Evolutionary conservation across 192 early-diverging fungal genomes (phyloP).

Genomic region (Backusella luteola): DNA sequence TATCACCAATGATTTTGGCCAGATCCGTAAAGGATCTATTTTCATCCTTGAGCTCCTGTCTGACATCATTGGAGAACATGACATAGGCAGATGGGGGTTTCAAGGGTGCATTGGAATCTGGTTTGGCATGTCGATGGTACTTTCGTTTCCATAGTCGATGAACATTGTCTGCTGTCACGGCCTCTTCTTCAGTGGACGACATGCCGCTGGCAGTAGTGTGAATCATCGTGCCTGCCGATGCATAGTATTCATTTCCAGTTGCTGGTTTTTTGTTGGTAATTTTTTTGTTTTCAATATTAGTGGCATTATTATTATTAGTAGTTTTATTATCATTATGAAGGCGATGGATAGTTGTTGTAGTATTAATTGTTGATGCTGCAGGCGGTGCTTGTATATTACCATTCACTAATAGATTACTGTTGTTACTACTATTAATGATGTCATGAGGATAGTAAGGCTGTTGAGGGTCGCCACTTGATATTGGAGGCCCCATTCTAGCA

Average conservation of each 20-base stretch:
- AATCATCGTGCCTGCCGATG: constrained; percentile 21
- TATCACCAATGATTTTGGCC: constrained; percentile 45
- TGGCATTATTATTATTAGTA: background rate
- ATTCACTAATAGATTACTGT: background rate
- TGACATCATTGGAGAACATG: constrained; percentile 45
- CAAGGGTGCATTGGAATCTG: constrained; percentile 43
- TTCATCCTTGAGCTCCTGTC: constrained; percentile 35
- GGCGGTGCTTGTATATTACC: background rate
- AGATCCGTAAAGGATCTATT: constrained; percentile 43
- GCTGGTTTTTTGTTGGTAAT: background rate
- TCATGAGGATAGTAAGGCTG: background rate
- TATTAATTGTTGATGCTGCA: background rate
- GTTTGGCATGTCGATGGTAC: constrained; percentile 48
- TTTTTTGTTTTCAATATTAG: background rate
- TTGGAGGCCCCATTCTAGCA: background rate
- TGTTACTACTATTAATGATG: background rate
- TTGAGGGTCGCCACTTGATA: background rate
- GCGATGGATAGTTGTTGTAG: background rate
- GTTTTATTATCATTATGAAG: background rate
- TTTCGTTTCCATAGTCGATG: constrained; percentile 35
- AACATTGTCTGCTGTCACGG: constrained; percentile 13
- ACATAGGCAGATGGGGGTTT: constrained; percentile 52
- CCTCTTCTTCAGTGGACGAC: constrained; percentile 37
- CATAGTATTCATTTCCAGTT: background rate
- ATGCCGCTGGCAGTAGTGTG: constrained; percentile 18